Percentiles rank a stretch among this genome's conserved stretches.
Evolutionary conservation across 129 eudicot species (phyloP).

Genomic region (carrot (Daucus carota)): DNA sequence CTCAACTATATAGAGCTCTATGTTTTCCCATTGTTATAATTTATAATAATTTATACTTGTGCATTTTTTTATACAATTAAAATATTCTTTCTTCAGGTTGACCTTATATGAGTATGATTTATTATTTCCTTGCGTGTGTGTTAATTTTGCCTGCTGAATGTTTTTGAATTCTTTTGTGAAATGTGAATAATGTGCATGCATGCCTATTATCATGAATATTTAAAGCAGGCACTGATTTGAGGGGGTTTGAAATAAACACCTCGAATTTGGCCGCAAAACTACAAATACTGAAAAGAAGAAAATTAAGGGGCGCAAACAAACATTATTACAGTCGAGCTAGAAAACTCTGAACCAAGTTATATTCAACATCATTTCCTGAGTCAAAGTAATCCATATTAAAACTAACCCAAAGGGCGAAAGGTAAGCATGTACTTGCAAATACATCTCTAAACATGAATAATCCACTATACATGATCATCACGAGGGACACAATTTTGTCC

Average conservation of each 20-base stretch:
- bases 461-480: constrained; percentile 15
- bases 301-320: too few relatives aligned
- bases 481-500: not conserved
- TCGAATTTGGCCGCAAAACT: not conserved
- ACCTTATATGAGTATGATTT: not conserved
- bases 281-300: not conserved
- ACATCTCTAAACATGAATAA: not conserved
- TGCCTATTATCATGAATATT: too few relatives aligned
- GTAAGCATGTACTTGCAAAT: not conserved
- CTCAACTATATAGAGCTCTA: constrained; percentile 4
- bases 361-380: not conserved
- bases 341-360: not conserved
- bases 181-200: too few relatives aligned
- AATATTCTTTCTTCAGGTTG: not conserved
- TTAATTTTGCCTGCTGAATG: too few relatives aligned
- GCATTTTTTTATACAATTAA: not conserved
- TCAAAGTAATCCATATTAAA: constrained; percentile 13
- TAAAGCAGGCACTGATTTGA: too few relatives aligned
- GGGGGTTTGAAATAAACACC: not conserved
- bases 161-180: too few relatives aligned
- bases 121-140: not conserved
- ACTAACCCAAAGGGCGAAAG: constrained; percentile 7
- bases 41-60: constrained; percentile 10
- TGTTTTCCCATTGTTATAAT: constrained; percentile 4
- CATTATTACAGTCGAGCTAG: constrained; percentile 2